phyloP scores from a whole-genome alignment of 2,329 filamentous ascomycete species.

The Monosporascus sp. region DNA sequence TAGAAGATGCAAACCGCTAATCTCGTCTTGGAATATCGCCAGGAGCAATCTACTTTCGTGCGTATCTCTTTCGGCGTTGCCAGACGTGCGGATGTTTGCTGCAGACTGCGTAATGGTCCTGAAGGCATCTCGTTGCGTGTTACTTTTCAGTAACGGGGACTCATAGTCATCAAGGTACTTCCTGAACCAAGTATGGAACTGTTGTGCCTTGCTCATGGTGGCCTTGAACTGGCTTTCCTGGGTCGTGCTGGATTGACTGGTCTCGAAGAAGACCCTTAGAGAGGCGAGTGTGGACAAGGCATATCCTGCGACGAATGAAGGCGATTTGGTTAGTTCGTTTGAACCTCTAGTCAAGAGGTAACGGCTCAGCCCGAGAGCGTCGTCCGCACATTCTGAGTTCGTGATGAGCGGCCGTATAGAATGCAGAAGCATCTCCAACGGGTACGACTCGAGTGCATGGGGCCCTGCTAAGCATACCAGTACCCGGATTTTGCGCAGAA shows the following conservation, averaged over 20 bases:
- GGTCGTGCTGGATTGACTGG: conserved; percentile 71
- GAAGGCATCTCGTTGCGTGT: conserved; percentile 52
- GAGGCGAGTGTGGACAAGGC: conserved; percentile 75
- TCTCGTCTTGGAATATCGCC: conserved; percentile 73
- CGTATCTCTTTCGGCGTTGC: conserved; percentile 63
- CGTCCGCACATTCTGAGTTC: conserved; percentile 83
- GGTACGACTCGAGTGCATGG: conserved; percentile 71
- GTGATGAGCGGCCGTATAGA: conserved; percentile 73
- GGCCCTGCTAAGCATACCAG: conserved; percentile 73
- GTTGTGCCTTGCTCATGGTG: conserved; percentile 69
- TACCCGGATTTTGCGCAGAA: conserved; percentile 80
- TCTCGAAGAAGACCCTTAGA: conserved; percentile 68
- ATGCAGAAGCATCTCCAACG: conserved; percentile 84
- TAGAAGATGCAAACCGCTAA: conserved; percentile 57
- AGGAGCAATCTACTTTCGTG: conserved; percentile 76
- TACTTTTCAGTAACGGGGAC: conserved; percentile 45
- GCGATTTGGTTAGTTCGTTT: conserved; percentile 56
- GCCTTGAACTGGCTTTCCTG: conserved; percentile 77
- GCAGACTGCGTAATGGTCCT: conserved; percentile 64
- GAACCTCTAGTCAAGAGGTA: conserved; percentile 71
- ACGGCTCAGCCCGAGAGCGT: conserved; percentile 79
- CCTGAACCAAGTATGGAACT: conserved; percentile 75
- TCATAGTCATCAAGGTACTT: conserved; percentile 61
- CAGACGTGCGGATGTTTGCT: conserved; percentile 59
- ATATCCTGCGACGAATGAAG: conserved; percentile 77